Conservation (phyloP, 2,329 filamentous ascomycete genomes). For the Arthrinium puccinioides region DNA sequence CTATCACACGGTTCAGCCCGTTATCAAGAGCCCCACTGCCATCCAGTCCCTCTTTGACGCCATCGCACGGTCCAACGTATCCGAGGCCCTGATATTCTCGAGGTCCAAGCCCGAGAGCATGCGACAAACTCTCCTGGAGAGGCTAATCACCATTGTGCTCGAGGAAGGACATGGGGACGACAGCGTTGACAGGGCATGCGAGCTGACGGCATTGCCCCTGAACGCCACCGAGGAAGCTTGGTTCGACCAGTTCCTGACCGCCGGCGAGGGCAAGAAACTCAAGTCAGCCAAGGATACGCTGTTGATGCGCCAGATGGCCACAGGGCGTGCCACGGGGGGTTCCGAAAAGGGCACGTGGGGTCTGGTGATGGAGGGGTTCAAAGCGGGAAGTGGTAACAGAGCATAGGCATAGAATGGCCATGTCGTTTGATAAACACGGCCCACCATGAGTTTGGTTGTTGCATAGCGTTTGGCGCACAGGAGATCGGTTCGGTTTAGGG, state of each 20-base stretch:
- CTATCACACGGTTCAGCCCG: constrained; percentile 68
- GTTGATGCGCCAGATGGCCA: constrained; percentile 65
- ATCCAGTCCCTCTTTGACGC: constrained; percentile 63
- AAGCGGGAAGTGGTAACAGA: constrained; percentile 29
- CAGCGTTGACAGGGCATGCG: constrained; percentile 50
- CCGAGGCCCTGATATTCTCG: constrained; percentile 68
- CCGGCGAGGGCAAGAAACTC: constrained; percentile 56
- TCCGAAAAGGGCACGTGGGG: constrained; percentile 41
- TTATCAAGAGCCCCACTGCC: constrained; percentile 56
- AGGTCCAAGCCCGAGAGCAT: constrained; percentile 55
- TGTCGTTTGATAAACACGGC: background rate
- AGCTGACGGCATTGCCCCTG: constrained; percentile 69
- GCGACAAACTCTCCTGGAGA: constrained; percentile 59
- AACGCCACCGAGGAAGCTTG: constrained; percentile 62
- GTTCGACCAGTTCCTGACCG: constrained; percentile 62
- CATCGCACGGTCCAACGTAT: constrained; percentile 58
- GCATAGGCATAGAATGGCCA: background rate
- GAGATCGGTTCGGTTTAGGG: background rate
- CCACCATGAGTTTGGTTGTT: background rate
- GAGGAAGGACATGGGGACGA: constrained; percentile 28
- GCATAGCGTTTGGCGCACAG: background rate
- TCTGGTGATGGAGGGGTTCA: constrained; percentile 43
- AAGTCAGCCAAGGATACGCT: constrained; percentile 65
- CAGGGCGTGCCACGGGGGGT: constrained; percentile 46
- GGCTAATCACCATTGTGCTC: constrained; percentile 54